A percentile compares a stretch with the other conserved stretches of the same genome.
Conservation (phyloP, 768 basidiomycete genomes). For the Termitomyces sp. region DNA sequence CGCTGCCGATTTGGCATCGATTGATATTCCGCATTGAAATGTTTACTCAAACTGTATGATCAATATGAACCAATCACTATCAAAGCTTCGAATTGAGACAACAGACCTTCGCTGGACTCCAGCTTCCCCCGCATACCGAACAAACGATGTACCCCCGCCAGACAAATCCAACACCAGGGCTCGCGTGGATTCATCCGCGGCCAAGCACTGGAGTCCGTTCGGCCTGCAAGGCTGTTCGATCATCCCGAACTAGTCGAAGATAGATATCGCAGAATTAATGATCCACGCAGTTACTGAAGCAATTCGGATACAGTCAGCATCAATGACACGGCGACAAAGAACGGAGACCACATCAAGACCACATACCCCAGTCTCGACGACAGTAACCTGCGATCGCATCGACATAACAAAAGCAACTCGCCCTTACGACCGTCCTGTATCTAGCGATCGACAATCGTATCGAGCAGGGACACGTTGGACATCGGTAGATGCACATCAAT, state of each 20-base stretch:
- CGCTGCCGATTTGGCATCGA: neutral
- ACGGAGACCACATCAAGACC: neutral
- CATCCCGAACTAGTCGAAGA: neutral
- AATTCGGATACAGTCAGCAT: neutral
- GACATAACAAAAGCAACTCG: neutral
- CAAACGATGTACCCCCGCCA: neutral
- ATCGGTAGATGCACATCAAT: neutral
- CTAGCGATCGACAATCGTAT: neutral
- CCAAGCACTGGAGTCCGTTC: neutral
- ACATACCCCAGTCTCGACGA: neutral
- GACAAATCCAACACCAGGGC: neutral
- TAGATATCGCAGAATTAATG: neutral
- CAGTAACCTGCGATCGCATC: neutral
- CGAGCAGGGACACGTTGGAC: neutral
- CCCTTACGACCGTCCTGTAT: neutral
- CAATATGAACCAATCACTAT: neutral
- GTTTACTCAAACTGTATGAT: neutral
- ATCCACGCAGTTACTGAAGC: neutral
- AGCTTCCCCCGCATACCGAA: neutral
- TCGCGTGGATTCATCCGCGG: neutral
- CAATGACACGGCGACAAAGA: neutral
- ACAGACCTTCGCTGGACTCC: neutral
- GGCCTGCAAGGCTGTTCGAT: neutral
- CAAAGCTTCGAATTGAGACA: neutral
- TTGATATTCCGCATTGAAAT: neutral